Conservation (phyloP, 495 filamentous ascomycete species). For the Penicillium turbatum region DNA sequence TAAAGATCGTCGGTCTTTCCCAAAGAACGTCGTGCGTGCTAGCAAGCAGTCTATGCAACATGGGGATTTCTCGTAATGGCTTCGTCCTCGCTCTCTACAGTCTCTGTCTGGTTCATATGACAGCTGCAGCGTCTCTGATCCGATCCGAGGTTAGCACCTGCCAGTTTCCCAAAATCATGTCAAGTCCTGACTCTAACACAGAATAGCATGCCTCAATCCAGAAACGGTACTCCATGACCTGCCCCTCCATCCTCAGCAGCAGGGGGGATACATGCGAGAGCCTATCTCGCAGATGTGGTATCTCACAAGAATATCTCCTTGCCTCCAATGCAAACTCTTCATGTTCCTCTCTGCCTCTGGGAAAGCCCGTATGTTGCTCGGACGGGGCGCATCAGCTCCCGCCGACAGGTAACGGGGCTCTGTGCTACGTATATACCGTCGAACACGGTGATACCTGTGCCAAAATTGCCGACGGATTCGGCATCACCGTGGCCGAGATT, state of each 20-base stretch:
- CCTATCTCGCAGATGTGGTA: background rate
- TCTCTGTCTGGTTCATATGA: background rate
- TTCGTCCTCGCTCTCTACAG: background rate
- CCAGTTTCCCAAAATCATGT: background rate
- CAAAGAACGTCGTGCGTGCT: background rate
- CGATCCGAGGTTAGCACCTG: background rate
- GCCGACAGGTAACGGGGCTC: background rate
- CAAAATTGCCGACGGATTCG: slow-evolving; percentile 3
- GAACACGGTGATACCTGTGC: background rate
- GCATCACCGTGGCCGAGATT: slow-evolving; percentile 9
- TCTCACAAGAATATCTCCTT: background rate
- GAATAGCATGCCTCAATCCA: background rate
- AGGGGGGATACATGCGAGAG: background rate
- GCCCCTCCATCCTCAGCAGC: background rate
- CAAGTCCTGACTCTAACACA: background rate
- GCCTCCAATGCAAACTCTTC: background rate
- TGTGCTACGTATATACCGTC: background rate
- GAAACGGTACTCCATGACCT: background rate
- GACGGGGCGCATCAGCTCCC: background rate
- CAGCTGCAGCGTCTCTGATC: background rate
- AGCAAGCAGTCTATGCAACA: background rate
- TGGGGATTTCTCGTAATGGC: background rate
- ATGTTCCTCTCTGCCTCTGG: background rate
- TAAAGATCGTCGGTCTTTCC: background rate
- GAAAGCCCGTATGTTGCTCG: background rate